Percentiles rank a stretch among this genome's conserved stretches.
Conservation (phyloP, 1,284 basidiomycete species). For the Marasmius oreades region DNA sequence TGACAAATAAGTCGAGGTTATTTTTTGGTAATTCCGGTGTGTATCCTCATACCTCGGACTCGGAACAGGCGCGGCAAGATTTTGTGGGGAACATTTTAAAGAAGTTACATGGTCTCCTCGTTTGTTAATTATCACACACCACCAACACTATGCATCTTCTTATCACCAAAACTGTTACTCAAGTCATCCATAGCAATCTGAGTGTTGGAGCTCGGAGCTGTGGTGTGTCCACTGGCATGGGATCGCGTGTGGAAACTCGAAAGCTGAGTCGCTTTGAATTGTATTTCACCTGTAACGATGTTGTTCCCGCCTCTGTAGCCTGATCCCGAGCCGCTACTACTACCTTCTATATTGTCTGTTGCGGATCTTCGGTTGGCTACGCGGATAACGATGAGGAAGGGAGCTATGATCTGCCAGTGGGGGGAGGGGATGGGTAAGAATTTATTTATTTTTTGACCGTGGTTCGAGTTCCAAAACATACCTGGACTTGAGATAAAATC, state of each 20-base stretch:
- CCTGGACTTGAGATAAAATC: background rate
- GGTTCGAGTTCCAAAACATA: background rate
- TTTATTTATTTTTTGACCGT: background rate
- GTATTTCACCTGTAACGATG: background rate
- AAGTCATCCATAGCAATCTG: too few relatives aligned
- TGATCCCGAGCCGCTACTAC: too few relatives aligned
- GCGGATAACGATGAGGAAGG: background rate
- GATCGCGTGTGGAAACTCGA: background rate
- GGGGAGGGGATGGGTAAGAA: background rate
- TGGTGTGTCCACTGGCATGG: background rate
- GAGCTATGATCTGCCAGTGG: background rate
- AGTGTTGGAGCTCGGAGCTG: background rate
- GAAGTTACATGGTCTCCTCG: too few relatives aligned
- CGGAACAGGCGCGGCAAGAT: too few relatives aligned
- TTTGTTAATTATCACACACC: too few relatives aligned
- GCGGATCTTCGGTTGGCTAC: background rate
- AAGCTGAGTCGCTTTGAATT: background rate
- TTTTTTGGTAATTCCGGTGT: too few relatives aligned
- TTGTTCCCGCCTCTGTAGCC: background rate
- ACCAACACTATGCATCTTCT: too few relatives aligned
- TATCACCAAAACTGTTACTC: too few relatives aligned
- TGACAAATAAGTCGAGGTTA: too few relatives aligned
- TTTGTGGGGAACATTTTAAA: too few relatives aligned
- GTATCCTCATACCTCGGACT: too few relatives aligned
- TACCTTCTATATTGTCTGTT: background rate